phyloP scores from a whole-genome alignment of 2,329 filamentous ascomycete species.

The Pestalotiopsis fici region DNA sequence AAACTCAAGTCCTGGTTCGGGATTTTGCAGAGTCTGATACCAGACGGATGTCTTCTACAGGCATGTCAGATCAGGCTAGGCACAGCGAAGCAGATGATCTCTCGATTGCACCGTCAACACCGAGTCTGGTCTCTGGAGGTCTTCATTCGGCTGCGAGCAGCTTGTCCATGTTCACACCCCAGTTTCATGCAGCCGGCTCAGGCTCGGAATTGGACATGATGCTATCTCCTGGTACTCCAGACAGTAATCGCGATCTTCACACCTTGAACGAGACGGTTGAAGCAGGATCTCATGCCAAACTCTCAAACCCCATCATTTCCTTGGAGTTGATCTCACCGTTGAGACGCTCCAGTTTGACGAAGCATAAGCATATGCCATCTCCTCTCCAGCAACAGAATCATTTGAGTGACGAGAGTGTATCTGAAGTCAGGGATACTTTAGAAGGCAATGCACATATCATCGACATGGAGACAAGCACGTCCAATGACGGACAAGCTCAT shows the following conservation, averaged over 20 bases:
- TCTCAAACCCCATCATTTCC: neutral
- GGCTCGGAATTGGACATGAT: slow-evolving; percentile 6
- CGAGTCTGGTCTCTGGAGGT: slow-evolving; percentile 25
- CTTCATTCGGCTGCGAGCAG: slow-evolving; percentile 27
- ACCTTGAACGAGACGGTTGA: neutral
- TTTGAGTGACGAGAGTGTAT: neutral
- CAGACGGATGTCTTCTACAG: neutral
- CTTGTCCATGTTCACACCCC: slow-evolving; percentile 27
- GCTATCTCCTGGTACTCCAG: neutral
- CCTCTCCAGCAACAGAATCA: slow-evolving; percentile 1
- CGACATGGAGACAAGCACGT: neutral
- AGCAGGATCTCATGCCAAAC: neutral
- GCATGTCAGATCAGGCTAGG: neutral
- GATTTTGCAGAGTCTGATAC: neutral
- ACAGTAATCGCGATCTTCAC: slow-evolving; percentile 4
- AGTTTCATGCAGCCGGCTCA: slow-evolving; percentile 14
- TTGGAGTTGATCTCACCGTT: neutral
- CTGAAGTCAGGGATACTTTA: neutral
- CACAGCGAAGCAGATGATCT: slow-evolving; percentile 6
- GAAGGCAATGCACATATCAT: neutral
- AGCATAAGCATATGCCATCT: neutral
- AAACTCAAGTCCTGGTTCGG: neutral
- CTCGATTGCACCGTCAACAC: slow-evolving; percentile 25
- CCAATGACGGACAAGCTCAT: neutral
- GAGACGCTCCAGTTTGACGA: neutral